Evolutionary conservation across 768 basidiomycete genomes (phyloP), one percentile per base, ranked within the genome.

Genomic region (Hygrophorus russula): DNA sequence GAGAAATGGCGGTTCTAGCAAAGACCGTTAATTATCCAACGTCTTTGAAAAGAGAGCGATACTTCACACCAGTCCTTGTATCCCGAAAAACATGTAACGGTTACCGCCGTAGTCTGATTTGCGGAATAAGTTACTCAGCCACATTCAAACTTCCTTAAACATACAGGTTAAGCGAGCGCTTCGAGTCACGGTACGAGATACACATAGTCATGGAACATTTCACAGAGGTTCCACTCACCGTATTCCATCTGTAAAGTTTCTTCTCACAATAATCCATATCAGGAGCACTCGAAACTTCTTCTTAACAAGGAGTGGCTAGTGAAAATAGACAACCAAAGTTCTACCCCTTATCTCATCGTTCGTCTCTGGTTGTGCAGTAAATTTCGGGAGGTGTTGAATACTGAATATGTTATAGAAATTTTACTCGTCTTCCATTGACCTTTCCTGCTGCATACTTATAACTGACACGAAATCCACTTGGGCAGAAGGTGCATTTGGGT

Each of bases 391-490:
- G 18, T 12, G 13, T 14, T 49, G 31, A 34, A 27, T 39, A 28
- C 29, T 14, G 9, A 15, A 27, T 27, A 34, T 19, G 9, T 13
- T 30, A 29, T 57, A 87, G 84, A 87, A 87, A 68, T 81, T 79
- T 56, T 57, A 69, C 57, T 61, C 66, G 14, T 78, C 76, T 3
- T 56, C 68, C 2, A 67, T 68, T 14, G 77, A 85, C 52, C 61
- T 73, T 39, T 67, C 69, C 15, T 82, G 82, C 52, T 69, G 62
- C 46, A 55, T 86, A 37, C 54, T 88, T 51, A 55, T 85, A 41
- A 85, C 86, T 9, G 85, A 88, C 59, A 87, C 82, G 10, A 82
- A 74, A 56, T 67, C 63, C 17, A 78, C 79, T 8, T 89, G 82
- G 83, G 68, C 65, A 11, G 86, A 89, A 77, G 80, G 85, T 83